phyloP scores from a whole-genome alignment of 2,329 filamentous ascomycete species.

The Penicillium crustosum region DNA sequence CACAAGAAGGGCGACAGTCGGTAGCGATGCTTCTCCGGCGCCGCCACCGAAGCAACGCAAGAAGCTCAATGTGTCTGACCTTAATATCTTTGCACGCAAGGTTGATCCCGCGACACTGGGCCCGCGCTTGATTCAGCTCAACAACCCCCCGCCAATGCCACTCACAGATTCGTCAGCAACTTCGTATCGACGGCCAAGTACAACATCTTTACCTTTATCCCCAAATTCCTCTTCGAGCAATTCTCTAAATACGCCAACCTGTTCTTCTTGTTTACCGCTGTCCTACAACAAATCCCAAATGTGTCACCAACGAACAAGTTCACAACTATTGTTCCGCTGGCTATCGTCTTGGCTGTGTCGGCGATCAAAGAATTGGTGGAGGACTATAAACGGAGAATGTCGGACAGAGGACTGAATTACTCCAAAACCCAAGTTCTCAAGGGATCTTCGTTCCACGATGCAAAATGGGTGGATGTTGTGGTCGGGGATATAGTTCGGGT shows the following conservation, averaged over 20 bases:
- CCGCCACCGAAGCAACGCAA: constrained; percentile 51
- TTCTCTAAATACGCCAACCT: constrained; percentile 99
- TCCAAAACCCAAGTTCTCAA: constrained; percentile 80
- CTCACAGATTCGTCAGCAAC: constrained; percentile 91
- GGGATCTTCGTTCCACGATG: constrained; percentile 79
- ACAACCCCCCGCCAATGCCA: constrained; percentile 92
- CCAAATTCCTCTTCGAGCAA: constrained; percentile 96
- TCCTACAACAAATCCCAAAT: constrained; percentile 89
- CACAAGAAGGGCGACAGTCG: constrained; percentile 49
- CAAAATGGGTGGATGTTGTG: constrained; percentile 89
- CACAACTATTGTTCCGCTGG: constrained; percentile 92
- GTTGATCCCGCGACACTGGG: constrained; percentile 87
- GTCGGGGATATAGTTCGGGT: constrained; percentile 93
- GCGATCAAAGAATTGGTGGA: constrained; percentile 93
- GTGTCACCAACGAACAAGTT: constrained; percentile 94
- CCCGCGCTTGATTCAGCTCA: constrained; percentile 88
- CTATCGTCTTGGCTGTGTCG: constrained; percentile 88
- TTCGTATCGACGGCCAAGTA: constrained; percentile 98
- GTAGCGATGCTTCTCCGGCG: constrained; percentile 45
- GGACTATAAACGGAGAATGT: constrained; percentile 84
- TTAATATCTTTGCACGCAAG: constrained; percentile 87
- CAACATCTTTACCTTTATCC: constrained; percentile 87
- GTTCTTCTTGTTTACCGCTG: constrained; percentile 98
- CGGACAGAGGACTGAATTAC: constrained; percentile 82
- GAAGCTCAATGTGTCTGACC: constrained; percentile 69